Evolutionary conservation across 805 yeast genomes (phyloP).

Genomic region (Saturnispora dispora): DNA sequence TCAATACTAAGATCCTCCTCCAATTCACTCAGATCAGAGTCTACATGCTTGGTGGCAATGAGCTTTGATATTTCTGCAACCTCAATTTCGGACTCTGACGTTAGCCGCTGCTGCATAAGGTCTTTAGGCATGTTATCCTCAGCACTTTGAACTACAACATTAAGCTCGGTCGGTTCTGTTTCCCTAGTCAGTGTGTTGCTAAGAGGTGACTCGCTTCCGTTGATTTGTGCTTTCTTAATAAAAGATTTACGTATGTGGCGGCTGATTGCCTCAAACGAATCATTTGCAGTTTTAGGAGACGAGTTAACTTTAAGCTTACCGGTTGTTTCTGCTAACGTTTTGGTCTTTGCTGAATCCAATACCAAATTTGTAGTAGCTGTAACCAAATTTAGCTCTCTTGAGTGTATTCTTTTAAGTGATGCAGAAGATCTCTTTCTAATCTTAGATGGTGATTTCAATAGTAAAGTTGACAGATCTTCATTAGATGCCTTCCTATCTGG

Average conservation of each 20-base stretch:
- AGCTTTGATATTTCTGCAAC: conserved; percentile 16
- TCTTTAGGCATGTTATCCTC: background rate
- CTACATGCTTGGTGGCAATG: conserved; percentile 16
- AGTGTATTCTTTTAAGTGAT: conserved; percentile 14
- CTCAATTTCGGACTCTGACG: conserved; percentile 11
- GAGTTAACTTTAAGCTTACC: background rate
- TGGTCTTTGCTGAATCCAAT: background rate
- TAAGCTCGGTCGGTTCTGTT: conserved; percentile 4
- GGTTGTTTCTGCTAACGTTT: background rate
- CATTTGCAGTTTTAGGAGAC: conserved; percentile 9
- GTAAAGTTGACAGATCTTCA: conserved; percentile 10
- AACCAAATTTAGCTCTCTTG: conserved; percentile 15
- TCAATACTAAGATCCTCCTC: conserved; percentile 21
- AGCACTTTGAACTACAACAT: background rate
- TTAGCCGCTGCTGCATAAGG: background rate
- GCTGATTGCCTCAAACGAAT: conserved; percentile 26
- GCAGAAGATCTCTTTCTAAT: conserved; percentile 14
- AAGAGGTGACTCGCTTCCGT: background rate
- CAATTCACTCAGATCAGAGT: conserved; percentile 15
- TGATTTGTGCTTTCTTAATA: conserved; percentile 16
- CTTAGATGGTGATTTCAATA: conserved; percentile 21
- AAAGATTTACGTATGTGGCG: conserved; percentile 25
- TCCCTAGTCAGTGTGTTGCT: background rate
- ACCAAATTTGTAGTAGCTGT: conserved; percentile 14
- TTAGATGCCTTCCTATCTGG: background rate